Evolutionary conservation across 2,329 filamentous ascomycete genomes (phyloP).

Genomic region (Apiospora aurea): DNA sequence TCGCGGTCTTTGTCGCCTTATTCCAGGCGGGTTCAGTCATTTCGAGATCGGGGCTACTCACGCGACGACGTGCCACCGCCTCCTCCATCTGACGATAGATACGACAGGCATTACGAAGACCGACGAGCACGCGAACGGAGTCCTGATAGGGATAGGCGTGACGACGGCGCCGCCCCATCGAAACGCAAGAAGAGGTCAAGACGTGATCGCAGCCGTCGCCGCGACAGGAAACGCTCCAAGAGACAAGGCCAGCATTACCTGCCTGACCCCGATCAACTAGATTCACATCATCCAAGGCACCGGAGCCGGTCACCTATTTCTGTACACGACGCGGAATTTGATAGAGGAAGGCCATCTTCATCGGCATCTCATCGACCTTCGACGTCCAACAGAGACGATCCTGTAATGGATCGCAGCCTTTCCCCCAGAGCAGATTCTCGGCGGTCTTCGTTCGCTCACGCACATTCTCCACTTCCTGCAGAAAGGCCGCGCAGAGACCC

Average conservation of each 20-base stretch:
- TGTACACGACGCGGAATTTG: slow-evolving; percentile 33
- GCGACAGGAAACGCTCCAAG: slow-evolving; percentile 37
- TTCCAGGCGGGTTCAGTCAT: slow-evolving; percentile 34
- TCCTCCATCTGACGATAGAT: slow-evolving; percentile 41
- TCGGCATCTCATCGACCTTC: slow-evolving; percentile 29
- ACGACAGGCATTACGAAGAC: slow-evolving; percentile 41
- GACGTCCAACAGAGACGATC: slow-evolving; percentile 33
- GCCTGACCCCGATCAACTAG: slow-evolving; percentile 32
- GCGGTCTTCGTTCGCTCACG: slow-evolving; percentile 42
- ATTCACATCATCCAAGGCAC: slow-evolving; percentile 33
- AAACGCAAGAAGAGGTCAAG: slow-evolving; percentile 51
- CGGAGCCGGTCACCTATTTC: slow-evolving; percentile 39
- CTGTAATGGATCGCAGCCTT: slow-evolving; percentile 36
- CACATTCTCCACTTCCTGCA: slow-evolving; percentile 38
- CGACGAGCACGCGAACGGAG: slow-evolving; percentile 48
- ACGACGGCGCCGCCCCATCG: slow-evolving; percentile 41
- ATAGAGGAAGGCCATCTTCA: slow-evolving; percentile 32
- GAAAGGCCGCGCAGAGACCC: slow-evolving; percentile 34
- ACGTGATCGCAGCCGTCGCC: slow-evolving; percentile 43
- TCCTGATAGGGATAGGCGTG: slow-evolving; percentile 47
- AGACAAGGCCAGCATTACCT: slow-evolving; percentile 30
- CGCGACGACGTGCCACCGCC: slow-evolving; percentile 33
- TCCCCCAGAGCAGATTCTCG: slow-evolving; percentile 39
- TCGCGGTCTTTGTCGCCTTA: slow-evolving; percentile 36
- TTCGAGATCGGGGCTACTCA: slow-evolving; percentile 35